These are phyloP conservation scores for Psidium friedrichsthalianum DNA, from an alignment of 345 rosid species.

Conservation along the genomic window DNA sequence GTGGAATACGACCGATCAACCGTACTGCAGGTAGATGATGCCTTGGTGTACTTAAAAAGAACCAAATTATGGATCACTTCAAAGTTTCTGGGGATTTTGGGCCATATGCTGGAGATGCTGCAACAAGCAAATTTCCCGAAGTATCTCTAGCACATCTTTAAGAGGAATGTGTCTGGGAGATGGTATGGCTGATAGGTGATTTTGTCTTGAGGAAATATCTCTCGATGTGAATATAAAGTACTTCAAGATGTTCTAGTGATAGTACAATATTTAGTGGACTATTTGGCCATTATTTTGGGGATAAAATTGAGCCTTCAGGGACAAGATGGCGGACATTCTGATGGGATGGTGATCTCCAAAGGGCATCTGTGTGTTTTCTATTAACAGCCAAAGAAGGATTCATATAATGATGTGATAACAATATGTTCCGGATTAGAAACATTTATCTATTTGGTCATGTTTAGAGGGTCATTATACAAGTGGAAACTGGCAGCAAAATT, in stretches of 20 bases:
- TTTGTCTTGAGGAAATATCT: background rate
- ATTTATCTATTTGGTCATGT: background rate
- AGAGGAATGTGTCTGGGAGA: background rate
- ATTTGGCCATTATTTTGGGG: background rate
- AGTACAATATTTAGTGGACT: background rate
- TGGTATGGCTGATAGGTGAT: background rate
- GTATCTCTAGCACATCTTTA: background rate
- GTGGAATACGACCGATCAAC: constrained; percentile 91
- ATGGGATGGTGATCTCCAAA: background rate
- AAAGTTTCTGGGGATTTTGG: background rate
- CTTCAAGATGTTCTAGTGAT: background rate
- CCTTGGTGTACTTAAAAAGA: background rate
- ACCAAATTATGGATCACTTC: background rate
- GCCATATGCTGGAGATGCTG: background rate
- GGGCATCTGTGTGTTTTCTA: background rate
- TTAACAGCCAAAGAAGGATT: background rate
- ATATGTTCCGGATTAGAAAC: background rate
- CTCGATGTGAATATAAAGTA: background rate
- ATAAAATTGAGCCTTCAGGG: background rate
- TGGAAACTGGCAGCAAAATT: background rate
- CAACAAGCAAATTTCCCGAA: background rate
- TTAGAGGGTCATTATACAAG: background rate
- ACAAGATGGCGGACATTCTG: background rate
- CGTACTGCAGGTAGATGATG: constrained; percentile 57
- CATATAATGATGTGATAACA: background rate